Percentiles rank a stretch among this genome's conserved stretches.
Conservation (phyloP, 163 green algal genomes). For the Prototheca wickerhamii region DNA sequence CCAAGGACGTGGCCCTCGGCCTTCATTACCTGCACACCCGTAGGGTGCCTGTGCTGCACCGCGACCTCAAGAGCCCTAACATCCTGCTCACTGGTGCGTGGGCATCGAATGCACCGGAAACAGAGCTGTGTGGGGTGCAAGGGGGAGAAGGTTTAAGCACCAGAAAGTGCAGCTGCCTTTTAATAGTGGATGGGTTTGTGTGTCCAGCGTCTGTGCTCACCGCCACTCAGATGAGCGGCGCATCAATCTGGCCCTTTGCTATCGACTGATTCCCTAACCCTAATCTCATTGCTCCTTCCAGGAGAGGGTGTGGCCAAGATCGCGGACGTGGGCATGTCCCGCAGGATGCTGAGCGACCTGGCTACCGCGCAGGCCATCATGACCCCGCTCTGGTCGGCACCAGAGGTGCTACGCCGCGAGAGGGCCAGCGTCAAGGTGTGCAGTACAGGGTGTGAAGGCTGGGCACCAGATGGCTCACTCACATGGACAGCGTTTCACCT, state of each 20-base stretch:
- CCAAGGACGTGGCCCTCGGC: slow-evolving; percentile 54
- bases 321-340: slow-evolving; percentile 60
- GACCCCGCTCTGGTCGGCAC: slow-evolving; percentile 61
- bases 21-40: slow-evolving; percentile 33
- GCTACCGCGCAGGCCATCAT: slow-evolving; percentile 58
- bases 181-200: too few relatives aligned
- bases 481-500: too few relatives aligned
- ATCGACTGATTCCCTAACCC: too few relatives aligned
- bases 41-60: slow-evolving; percentile 65
- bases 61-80: slow-evolving; percentile 67
- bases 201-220: too few relatives aligned
- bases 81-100: slow-evolving; percentile 28
- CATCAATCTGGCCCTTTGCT: too few relatives aligned
- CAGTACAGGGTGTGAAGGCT: neutral
- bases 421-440: slow-evolving; percentile 49
- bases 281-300: too few relatives aligned
- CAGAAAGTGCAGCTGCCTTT: too few relatives aligned
- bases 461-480: too few relatives aligned
- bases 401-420: slow-evolving; percentile 51
- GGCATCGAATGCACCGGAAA: too few relatives aligned
- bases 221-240: too few relatives aligned
- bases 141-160: too few relatives aligned
- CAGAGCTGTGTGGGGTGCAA: too few relatives aligned
- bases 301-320: slow-evolving; percentile 60
- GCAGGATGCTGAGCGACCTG: slow-evolving; percentile 22